These are phyloP conservation scores for Saccharomyces hybrid DNA, from an alignment of 1,139 yeast species.

Conservation along the genomic window DNA sequence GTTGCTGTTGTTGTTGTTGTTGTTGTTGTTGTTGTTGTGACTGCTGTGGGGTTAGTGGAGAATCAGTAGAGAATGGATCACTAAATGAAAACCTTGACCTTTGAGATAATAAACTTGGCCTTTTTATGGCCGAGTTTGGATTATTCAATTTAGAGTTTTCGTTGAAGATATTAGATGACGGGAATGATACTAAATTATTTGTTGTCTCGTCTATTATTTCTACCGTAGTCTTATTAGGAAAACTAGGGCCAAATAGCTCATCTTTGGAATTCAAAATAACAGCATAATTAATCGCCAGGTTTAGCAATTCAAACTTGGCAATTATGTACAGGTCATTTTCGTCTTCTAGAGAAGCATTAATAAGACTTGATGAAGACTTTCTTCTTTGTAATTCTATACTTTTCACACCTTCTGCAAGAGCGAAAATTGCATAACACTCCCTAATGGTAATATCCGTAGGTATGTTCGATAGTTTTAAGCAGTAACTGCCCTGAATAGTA, in stretches of 20 bases:
- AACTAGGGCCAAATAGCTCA: slow-evolving; percentile 52
- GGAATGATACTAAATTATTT: slow-evolving; percentile 24
- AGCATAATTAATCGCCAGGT: slow-evolving; percentile 63
- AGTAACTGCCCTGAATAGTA: slow-evolving; percentile 18
- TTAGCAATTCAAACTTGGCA: slow-evolving; percentile 58
- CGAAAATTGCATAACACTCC: slow-evolving; percentile 70
- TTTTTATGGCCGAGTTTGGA: slow-evolving; percentile 31
- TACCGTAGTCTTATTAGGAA: slow-evolving; percentile 42
- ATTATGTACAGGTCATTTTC: slow-evolving; percentile 29
- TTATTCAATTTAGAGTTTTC: slow-evolving; percentile 21
- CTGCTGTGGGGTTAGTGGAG: slow-evolving; percentile 4
- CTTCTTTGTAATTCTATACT: slow-evolving; percentile 46
- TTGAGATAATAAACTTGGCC: slow-evolving; percentile 49
- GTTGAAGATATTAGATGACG: slow-evolving; percentile 5
- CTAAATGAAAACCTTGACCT: slow-evolving; percentile 64
- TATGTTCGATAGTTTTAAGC: slow-evolving; percentile 42
- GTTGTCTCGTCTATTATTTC: slow-evolving; percentile 40
- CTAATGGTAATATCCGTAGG: slow-evolving; percentile 69
- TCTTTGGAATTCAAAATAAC: slow-evolving; percentile 55
- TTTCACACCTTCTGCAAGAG: slow-evolving; percentile 70
- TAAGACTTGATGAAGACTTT: slow-evolving; percentile 5
- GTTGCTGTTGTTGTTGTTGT: too few relatives aligned
- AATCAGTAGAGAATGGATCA: slow-evolving; percentile 47
- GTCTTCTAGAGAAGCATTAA: slow-evolving; percentile 2
- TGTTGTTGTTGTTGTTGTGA: slow-evolving; percentile 1